A percentile compares a stretch with the other conserved stretches of the same genome.
Evolutionary conservation across 2,329 filamentous ascomycete genomes (phyloP).

Genomic region (Colletotrichum phormii): DNA sequence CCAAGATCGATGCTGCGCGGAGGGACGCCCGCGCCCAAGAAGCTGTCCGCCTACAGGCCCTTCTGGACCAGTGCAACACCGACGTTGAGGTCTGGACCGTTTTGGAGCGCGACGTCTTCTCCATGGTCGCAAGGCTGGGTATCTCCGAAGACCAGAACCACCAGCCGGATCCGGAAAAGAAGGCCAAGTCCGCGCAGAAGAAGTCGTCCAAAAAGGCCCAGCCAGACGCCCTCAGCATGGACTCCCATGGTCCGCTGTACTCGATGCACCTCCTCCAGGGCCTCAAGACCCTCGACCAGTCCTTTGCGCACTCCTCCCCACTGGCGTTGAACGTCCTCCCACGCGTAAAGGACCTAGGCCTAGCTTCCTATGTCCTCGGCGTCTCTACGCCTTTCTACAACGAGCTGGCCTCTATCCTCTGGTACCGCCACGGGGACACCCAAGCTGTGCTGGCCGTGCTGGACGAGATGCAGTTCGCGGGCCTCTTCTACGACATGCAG

Average conservation of each 20-base stretch:
- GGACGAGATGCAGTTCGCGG: constrained; percentile 74
- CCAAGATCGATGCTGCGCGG: constrained; percentile 54
- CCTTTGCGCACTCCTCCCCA: constrained; percentile 69
- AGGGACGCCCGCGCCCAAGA: constrained; percentile 50
- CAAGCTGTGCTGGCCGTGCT: constrained; percentile 65
- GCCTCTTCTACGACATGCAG: constrained; percentile 65
- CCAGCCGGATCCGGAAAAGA: constrained; percentile 3
- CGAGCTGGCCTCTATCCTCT: constrained; percentile 71
- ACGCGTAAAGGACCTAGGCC: constrained; percentile 74
- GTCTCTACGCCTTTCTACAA: constrained; percentile 78
- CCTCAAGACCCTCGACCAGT: constrained; percentile 65
- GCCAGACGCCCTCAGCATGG: constrained; percentile 54
- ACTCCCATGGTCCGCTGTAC: constrained; percentile 73
- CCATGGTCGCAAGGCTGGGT: constrained; percentile 66
- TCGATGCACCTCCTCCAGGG: constrained; percentile 69
- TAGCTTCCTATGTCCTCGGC: constrained; percentile 78
- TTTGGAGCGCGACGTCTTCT: constrained; percentile 75
- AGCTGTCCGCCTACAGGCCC: constrained; percentile 60
- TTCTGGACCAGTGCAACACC: constrained; percentile 66
- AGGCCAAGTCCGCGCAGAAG: constrained; percentile 27
- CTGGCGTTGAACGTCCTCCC: constrained; percentile 73
- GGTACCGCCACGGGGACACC: constrained; percentile 70
- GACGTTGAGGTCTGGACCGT: constrained; percentile 76
- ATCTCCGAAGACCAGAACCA: constrained; percentile 50
- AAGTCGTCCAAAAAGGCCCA: constrained; percentile 13